These are phyloP conservation scores for Sporormia fimetaria DNA, from an alignment of 495 filamentous ascomycete genomes.

Conservation along the genomic window DNA sequence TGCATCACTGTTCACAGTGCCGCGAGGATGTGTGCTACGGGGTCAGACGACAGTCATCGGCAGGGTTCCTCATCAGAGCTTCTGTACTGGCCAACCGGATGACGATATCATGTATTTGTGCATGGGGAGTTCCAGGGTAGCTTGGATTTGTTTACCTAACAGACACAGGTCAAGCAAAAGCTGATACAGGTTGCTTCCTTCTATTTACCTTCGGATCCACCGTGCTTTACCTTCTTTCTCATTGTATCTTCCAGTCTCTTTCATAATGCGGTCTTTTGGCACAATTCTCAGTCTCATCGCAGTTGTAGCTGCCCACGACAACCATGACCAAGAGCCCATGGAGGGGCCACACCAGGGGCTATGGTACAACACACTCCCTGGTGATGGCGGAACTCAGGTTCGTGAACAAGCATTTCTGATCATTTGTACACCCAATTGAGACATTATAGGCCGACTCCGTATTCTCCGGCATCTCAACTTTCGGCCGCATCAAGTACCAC, in stretches of 20 bases:
- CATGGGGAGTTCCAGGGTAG: conserved; percentile 12
- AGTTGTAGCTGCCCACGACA: conserved; percentile 39
- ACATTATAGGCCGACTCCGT: conserved; percentile 50
- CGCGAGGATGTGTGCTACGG: no score
- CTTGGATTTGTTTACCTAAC: conserved; percentile 26
- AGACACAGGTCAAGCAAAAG: conserved; percentile 13
- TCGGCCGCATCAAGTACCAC: conserved; percentile 64
- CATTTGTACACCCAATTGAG: conserved; percentile 3
- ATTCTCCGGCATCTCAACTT: conserved; percentile 43
- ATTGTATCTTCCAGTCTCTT: conserved; percentile 7
- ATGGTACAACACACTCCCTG: conserved; percentile 55
- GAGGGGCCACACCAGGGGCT: conserved; percentile 46
- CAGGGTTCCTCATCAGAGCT: no score
- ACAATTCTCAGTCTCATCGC: conserved; percentile 31
- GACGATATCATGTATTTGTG: no score
- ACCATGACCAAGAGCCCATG: conserved; percentile 43
- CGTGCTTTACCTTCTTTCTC: conserved; percentile 3
- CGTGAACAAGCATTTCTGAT: conserved; percentile 5
- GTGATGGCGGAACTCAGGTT: conserved; percentile 59
- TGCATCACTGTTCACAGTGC: no score
- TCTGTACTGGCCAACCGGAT: no score
- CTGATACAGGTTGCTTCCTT: conserved; percentile 11
- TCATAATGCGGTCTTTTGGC: conserved; percentile 22
- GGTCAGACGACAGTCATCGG: no score
- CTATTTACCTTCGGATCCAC: not conserved